Evolutionary conservation across 2,329 filamentous ascomycete genomes (phyloP).

Genomic region (Fusarium musae): DNA sequence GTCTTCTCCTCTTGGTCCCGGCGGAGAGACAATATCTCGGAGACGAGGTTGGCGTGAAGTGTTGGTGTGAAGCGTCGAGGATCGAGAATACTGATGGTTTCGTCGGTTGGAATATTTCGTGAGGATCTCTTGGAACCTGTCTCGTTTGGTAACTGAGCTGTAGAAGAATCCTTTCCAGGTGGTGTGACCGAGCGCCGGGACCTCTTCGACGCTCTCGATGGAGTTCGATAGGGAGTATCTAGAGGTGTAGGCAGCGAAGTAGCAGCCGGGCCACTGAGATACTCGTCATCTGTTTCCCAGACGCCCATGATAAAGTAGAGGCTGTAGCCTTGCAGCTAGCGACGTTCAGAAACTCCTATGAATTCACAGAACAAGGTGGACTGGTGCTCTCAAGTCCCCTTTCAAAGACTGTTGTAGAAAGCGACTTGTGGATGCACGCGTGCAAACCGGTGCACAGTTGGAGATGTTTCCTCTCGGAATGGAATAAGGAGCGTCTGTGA

Average conservation of each 20-base stretch:
- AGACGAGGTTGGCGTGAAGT: constrained; percentile 91
- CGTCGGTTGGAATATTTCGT: constrained; percentile 71
- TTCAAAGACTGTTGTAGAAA: background rate
- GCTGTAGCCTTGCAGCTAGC: background rate
- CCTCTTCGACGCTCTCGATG: constrained; percentile 70
- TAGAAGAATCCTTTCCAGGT: constrained; percentile 67
- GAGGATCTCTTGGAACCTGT: constrained; percentile 63
- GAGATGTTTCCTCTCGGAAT: constrained; percentile 4
- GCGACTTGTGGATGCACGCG: constrained; percentile 1
- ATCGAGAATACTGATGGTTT: constrained; percentile 80
- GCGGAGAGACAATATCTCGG: constrained; percentile 88
- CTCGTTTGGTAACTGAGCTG: constrained; percentile 60
- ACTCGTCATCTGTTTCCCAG: constrained; percentile 74
- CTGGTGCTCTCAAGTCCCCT: background rate
- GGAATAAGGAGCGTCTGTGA: background rate
- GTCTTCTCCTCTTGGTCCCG: constrained; percentile 92
- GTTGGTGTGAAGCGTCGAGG: constrained; percentile 95
- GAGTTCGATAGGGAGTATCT: constrained; percentile 77
- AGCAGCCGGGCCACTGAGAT: constrained; percentile 62
- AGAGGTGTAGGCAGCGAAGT: constrained; percentile 75
- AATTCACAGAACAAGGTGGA: background rate
- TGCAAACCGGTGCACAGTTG: constrained; percentile 35
- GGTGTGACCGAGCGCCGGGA: constrained; percentile 77
- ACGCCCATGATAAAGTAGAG: constrained; percentile 58
- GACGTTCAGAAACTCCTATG: background rate